These are phyloP conservation scores for Telopea speciosissima DNA, from an alignment of 177 flowering plant genomes.

Conservation along the genomic window DNA sequence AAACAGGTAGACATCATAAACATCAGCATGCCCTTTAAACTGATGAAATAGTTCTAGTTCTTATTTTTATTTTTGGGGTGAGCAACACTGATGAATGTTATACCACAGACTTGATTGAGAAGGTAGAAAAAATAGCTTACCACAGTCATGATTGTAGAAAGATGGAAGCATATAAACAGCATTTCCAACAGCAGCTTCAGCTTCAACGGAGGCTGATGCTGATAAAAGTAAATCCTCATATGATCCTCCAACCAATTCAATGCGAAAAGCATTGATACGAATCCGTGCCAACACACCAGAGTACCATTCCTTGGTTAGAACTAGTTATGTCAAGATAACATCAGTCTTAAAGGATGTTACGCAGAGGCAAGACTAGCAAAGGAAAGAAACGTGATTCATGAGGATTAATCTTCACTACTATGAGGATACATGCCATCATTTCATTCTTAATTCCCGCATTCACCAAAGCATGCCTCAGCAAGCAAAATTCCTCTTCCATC, in stretches of 20 bases:
- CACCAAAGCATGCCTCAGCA: conserved; percentile 48
- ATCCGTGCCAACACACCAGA: conserved; percentile 63
- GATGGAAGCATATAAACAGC: conserved; percentile 61
- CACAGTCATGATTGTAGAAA: conserved; percentile 77
- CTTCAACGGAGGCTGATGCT: conserved; percentile 67
- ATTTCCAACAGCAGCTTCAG: conserved; percentile 61
- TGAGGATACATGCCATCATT: conserved; percentile 68
- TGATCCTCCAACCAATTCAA: conserved; percentile 67
- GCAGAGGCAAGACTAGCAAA: not conserved
- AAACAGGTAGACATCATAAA: not conserved
- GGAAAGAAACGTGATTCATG: not conserved
- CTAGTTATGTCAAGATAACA: conserved; percentile 44
- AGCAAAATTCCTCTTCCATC: conserved; percentile 64
- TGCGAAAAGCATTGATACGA: conserved; percentile 85
- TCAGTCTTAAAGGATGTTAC: not conserved
- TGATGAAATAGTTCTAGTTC: too few species aligned
- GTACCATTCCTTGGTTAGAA: conserved; percentile 80
- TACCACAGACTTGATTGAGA: not conserved
- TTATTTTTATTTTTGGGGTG: too few species aligned
- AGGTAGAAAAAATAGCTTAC: conserved; percentile 26
- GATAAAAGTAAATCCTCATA: conserved; percentile 69
- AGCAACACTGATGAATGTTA: too few species aligned
- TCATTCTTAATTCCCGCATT: conserved; percentile 34
- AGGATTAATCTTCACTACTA: conserved; percentile 1
- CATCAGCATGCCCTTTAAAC: not conserved